These are phyloP conservation scores for Aquilaria sinensis DNA, from an alignment of 345 rosid species.

Conservation along the genomic window DNA sequence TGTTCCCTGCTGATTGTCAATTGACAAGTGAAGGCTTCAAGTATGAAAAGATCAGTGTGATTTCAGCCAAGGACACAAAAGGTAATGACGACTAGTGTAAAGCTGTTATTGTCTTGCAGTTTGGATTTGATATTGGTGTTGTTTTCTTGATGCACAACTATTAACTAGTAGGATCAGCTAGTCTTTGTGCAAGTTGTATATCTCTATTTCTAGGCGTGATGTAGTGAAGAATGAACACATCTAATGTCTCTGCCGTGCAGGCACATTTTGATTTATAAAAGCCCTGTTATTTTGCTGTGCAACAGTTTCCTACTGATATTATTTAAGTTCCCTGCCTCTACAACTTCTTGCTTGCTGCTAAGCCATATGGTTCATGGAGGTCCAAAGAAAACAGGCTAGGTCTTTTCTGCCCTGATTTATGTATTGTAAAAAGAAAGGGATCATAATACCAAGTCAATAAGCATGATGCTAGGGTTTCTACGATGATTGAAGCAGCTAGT, in stretches of 20 bases:
- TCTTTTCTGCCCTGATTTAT: no score
- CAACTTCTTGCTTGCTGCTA: no score
- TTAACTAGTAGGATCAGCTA: slow-evolving; percentile 1
- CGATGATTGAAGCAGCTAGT: no score
- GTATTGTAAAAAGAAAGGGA: no score
- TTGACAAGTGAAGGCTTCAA: slow-evolving; percentile 22
- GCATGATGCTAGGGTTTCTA: no score
- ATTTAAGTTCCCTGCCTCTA: no score
- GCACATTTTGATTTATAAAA: not conserved
- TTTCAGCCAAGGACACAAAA: slow-evolving; percentile 20
- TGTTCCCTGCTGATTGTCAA: slow-evolving; percentile 16
- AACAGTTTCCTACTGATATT: no score
- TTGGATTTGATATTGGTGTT: slow-evolving; percentile 13
- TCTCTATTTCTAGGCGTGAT: slow-evolving; percentile 3
- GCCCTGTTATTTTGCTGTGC: not conserved
- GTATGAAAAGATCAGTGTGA: slow-evolving; percentile 37
- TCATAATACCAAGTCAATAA: no score
- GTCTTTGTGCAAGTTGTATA: not conserved
- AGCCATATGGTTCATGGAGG: no score
- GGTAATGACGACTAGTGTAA: slow-evolving; percentile 10
- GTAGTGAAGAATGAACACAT: not conserved
- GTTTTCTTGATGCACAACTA: not conserved
- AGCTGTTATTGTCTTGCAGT: slow-evolving; percentile 1
- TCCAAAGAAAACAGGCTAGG: no score
- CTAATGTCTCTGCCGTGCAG: not conserved